These are phyloP conservation scores for Saxophila tyrrhenica DNA, from an alignment of 495 filamentous ascomycete genomes.

Conservation along the genomic window DNA sequence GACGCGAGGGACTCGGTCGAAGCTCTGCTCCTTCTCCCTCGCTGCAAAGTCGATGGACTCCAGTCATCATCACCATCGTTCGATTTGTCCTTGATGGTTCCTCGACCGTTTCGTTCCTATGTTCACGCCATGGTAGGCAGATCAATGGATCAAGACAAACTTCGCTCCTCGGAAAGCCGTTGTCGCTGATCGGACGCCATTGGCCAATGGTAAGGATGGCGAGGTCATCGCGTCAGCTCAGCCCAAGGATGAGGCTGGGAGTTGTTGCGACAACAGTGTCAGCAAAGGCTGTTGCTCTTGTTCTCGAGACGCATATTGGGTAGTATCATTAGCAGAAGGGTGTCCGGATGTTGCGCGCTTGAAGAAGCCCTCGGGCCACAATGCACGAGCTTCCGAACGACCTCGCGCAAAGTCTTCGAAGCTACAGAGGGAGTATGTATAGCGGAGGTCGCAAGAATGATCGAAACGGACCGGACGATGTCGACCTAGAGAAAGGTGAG, in stretches of 20 bases:
- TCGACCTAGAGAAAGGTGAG: constrained; percentile 6
- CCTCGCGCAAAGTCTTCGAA: constrained; percentile 11
- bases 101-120: too few relatives aligned
- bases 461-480: neutral
- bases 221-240: neutral
- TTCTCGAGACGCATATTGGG: too few relatives aligned
- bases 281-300: neutral
- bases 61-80: too few relatives aligned
- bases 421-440: constrained; percentile 15
- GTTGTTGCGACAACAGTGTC: neutral
- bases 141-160: too few relatives aligned
- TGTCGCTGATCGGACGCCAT: neutral
- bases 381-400: constrained; percentile 19
- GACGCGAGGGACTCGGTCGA: too few relatives aligned
- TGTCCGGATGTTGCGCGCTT: too few relatives aligned
- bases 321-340: too few relatives aligned
- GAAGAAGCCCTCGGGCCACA: too few relatives aligned
- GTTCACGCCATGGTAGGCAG: too few relatives aligned
- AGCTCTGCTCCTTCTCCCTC: too few relatives aligned
- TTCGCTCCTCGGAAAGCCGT: neutral
- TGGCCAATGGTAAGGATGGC: neutral
- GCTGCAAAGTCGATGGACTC: too few relatives aligned
- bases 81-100: too few relatives aligned
- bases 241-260: neutral
- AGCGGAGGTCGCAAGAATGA: neutral